Percentiles rank a stretch among this genome's conserved stretches.
Evolutionary conservation across 495 filamentous ascomycete genomes (phyloP).

Genomic region (Patellaria atrata): DNA sequence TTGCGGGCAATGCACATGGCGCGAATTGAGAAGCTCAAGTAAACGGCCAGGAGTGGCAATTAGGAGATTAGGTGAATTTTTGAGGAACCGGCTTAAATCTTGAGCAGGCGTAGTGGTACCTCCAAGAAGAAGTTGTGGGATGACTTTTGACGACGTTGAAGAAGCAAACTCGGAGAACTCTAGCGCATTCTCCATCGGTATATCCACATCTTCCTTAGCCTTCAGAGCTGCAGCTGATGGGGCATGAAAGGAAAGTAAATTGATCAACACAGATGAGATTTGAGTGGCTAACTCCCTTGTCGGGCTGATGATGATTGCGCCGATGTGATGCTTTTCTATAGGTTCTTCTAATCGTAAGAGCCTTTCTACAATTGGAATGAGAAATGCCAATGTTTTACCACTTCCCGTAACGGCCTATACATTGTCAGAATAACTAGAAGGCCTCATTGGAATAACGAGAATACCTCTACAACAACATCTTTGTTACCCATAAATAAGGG

Average conservation of each 20-base stretch:
- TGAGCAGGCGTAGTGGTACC: conserved; percentile 70
- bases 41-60: conserved; percentile 83
- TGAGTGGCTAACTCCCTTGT: conserved; percentile 87
- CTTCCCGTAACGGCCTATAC: conserved; percentile 73
- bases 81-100: conserved; percentile 70
- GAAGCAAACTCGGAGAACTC: conserved; percentile 36
- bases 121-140: conserved; percentile 82
- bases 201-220: conserved; percentile 26
- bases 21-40: conserved; percentile 76
- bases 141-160: conserved; percentile 37
- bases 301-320: conserved; percentile 79
- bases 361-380: conserved; percentile 79
- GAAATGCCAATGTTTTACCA: conserved; percentile 84
- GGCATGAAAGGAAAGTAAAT: conserved; percentile 66
- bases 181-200: conserved; percentile 34
- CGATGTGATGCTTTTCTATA: conserved; percentile 75
- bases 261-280: conserved; percentile 69
- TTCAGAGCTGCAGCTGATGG: conserved; percentile 53
- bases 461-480: conserved; percentile 81
- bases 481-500: conserved; percentile 87
- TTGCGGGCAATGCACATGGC: conserved; percentile 74
- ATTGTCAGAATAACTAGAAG: conserved; percentile 6
- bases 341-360: conserved; percentile 61
- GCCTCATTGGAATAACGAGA: neutral
- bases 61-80: conserved; percentile 67